These are phyloP conservation scores for Penicillium manginii DNA, from an alignment of 495 filamentous ascomycete species.

Conservation along the genomic window DNA sequence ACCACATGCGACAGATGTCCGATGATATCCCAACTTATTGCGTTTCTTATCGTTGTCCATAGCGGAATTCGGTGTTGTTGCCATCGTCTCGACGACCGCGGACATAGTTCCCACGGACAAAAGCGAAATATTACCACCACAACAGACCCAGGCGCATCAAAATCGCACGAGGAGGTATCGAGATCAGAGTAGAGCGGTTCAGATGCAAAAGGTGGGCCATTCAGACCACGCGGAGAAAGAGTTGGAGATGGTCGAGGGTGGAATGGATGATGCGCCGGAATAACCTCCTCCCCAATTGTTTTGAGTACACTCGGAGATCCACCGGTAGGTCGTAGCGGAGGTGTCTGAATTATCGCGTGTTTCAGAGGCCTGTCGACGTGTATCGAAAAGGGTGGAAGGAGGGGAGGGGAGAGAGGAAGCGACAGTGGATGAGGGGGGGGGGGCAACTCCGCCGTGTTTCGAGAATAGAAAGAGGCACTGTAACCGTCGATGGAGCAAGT, in stretches of 20 bases:
- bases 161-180: constrained; percentile 25
- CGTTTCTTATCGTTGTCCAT: constrained; percentile 77
- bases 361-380: constrained; percentile 1
- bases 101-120: constrained; percentile 44
- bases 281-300: constrained; percentile 2
- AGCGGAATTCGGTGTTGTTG: constrained; percentile 67
- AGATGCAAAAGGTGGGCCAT: constrained; percentile 5
- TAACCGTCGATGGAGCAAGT: constrained; percentile 12
- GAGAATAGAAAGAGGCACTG: constrained; percentile 8
- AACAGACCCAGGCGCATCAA: constrained; percentile 47
- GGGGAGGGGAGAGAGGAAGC: background rate
- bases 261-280: background rate
- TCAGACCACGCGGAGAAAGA: background rate
- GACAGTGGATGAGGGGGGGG: background rate
- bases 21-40: constrained; percentile 96
- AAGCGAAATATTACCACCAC: constrained; percentile 15
- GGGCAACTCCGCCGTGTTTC: background rate
- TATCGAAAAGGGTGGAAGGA: background rate
- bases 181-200: constrained; percentile 10
- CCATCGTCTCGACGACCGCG: constrained; percentile 60
- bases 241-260: background rate
- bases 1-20: constrained; percentile 97
- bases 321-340: background rate
- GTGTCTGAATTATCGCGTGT: background rate
- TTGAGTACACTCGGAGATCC: background rate